Conservation (phyloP, 106 monocot species). For the Acorus calamus region DNA sequence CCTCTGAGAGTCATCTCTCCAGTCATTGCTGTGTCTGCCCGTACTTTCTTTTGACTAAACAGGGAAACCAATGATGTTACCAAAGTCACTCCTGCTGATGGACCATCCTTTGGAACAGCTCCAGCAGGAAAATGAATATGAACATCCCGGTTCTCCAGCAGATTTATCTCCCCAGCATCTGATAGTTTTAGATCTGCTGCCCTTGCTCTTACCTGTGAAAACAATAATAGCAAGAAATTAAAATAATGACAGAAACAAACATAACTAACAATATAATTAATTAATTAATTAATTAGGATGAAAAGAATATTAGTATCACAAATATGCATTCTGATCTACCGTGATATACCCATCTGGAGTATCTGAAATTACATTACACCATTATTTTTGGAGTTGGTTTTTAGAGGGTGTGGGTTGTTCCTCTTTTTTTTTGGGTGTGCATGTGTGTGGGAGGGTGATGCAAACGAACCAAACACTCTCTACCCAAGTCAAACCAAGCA, state of each 20-base stretch:
- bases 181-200: slow-evolving; percentile 70
- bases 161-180: slow-evolving; percentile 30
- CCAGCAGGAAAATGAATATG: slow-evolving; percentile 99
- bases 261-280: background rate
- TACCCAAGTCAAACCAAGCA: no score
- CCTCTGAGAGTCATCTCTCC: slow-evolving; percentile 95
- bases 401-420: no score
- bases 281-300: background rate
- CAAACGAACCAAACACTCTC: no score
- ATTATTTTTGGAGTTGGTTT: no score
- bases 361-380: no score
- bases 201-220: slow-evolving; percentile 72
- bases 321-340: no score
- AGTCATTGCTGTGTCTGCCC: slow-evolving; percentile 96
- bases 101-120: slow-evolving; percentile 96
- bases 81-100: slow-evolving; percentile 96
- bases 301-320: no score
- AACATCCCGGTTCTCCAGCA: slow-evolving; percentile 74
- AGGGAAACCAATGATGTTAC: slow-evolving; percentile 92
- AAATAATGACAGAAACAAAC: background rate
- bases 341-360: no score
- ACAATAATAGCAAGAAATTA: background rate
- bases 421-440: no score
- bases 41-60: slow-evolving; percentile 70
- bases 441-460: no score